Evolutionary conservation across 1,284 basidiomycete genomes (phyloP), one percentile per base, ranked within the genome.

Genomic region (Irpex sp.): DNA sequence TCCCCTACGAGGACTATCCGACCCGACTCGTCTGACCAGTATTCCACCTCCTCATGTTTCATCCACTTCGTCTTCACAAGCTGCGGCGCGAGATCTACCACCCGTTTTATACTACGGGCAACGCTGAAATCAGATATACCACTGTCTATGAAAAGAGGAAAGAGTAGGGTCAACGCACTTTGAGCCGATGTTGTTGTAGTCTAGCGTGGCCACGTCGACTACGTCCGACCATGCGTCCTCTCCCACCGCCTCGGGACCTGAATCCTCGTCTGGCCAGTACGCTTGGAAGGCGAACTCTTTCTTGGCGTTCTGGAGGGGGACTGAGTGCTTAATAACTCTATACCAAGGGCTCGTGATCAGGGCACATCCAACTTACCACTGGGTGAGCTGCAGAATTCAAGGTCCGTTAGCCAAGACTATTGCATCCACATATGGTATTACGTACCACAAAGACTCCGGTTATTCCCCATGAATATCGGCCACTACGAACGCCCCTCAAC

Each of bases 381-480:
- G 62, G 59, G 47, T 64, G 62, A 4, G 54, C 62, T 64, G 26
- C 38, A 13, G 21, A 37, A 19, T 26, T 26, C 5, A 47, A 13
- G 11, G 13, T 9, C 15, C 36, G 40, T 60, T 34, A 63, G 58
- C 19, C 34, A 11, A 61, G 44, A 31, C 4, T 5, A 21, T 47
- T 17, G 26, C 49, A 55, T 1, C 21, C n/a, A 59, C 7, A 13
- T 5, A 31, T 4, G 17, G n/a, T 21, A 26, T 7, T n/a, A 49
- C 64, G 37, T 47, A 65, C 64, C 61, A 34, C 61, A 60, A 40
- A 65, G 17, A 19, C 61, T 60, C 17, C 64, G 64, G 37, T 58
- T 62, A 40, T 62, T 57, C 3, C 64, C 64, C 64, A 65, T 65
- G 58, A 65, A 65, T 15, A 65, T 65, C 34, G 64, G 61, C 64